Base-by-base conservation (phyloP, 495 filamentous ascomycete genomes). In the Neurospora sp. region DNA sequence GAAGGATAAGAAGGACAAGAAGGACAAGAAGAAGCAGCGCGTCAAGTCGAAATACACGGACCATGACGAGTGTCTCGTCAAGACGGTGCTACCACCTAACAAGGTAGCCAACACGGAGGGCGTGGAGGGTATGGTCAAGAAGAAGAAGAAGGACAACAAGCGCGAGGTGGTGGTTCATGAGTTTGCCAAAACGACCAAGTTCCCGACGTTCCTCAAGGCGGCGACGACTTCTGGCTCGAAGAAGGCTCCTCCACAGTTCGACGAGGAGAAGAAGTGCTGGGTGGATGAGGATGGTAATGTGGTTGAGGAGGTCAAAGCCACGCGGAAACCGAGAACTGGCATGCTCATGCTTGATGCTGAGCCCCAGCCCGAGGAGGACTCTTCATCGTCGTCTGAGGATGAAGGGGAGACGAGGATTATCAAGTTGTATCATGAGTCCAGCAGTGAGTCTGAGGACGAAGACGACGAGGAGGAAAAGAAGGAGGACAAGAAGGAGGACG, bases 251-350 rank as follows among this genome's bases (percentile, higher is more conserved):
- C 80, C 78, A 5, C 76, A 78, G 22, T 86, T 89, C 70, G 94
- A 86, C 78, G 82, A 92, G 20, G 89, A 98, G 39, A 93, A 90
- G 18, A 92, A 92, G 75, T 95, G 96, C 0, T 98, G 96, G 96
- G 85, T 97, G 5, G 92, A 97, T 77, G 88, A 89, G 75, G 83
- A 89, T 20, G 96, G 94, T 3, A 89, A 90, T 70, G 77, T 97
- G 27, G 89, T 96, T 11, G 91, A 97, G 69, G 75, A 78, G 5
- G 80, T 82, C 20, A 83, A 80, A 48, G 77, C 77, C 44, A 83
- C 75, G 76, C 70, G 41, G 38, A 31, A 65, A 22, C 69, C 53
- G 5, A 31, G 9, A 2, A 72, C 31, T 2, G 37, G 69, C 2
- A 6, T 35, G 20, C 38, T 71, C 6, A 35, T 14, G 53, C 41